Evolutionary conservation across 495 filamentous ascomycete genomes (phyloP).

Genomic region (Chaetomium tenue): DNA sequence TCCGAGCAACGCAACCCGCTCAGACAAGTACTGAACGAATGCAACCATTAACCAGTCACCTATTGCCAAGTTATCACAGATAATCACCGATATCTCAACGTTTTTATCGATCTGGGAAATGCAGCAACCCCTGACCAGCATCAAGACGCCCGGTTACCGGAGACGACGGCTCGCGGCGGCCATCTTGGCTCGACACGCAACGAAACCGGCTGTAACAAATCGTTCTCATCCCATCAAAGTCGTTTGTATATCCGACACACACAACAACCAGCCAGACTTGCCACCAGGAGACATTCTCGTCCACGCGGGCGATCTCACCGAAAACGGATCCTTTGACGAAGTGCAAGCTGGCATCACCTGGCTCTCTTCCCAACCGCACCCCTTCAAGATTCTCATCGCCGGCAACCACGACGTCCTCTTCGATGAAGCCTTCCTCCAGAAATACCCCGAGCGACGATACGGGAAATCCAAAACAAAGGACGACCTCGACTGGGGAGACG

Average conservation of each 20-base stretch:
- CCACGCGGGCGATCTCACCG: constrained; percentile 20
- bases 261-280: constrained; percentile 15
- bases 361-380: constrained; percentile 21
- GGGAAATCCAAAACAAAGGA: constrained; percentile 2
- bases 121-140: constrained; percentile 14
- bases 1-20: too few species aligned
- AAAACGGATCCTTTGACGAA: constrained; percentile 19
- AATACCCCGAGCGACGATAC: constrained; percentile 17
- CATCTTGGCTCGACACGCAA: background rate
- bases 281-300: constrained; percentile 18
- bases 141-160: constrained; percentile 6
- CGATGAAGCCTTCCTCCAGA: constrained; percentile 15
- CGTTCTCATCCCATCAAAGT: constrained; percentile 1
- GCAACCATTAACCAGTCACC: background rate
- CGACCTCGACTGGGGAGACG: constrained; percentile 14
- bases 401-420: constrained; percentile 21
- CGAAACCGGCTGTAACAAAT: background rate
- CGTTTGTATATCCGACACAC: constrained; percentile 19
- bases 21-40: too few species aligned
- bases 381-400: constrained; percentile 18
- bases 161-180: background rate
- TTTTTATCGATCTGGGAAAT: background rate
- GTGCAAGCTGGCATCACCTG: constrained; percentile 17
- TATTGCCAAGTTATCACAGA: background rate
- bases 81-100: too few species aligned